Evolutionary conservation across 352 stramenopile species (phyloP).

Genomic region (Phytophthora tubulina): DNA sequence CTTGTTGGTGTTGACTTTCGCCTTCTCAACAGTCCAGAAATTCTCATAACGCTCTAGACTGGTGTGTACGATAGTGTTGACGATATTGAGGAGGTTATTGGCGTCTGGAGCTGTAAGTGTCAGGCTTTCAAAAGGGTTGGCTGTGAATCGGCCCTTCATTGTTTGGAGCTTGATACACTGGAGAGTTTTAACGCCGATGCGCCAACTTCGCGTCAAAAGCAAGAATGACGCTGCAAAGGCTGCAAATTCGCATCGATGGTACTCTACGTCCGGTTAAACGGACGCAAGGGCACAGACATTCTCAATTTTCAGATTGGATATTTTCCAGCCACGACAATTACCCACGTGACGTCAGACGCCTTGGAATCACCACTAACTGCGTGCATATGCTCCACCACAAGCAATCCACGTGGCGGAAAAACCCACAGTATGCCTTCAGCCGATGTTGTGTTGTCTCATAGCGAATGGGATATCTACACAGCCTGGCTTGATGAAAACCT

Average conservation of each 20-base stretch:
- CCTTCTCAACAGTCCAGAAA: slow-evolving; percentile 43
- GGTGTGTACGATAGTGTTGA: slow-evolving; percentile 34
- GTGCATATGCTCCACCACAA: slow-evolving; percentile 20
- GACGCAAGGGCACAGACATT: slow-evolving; percentile 23
- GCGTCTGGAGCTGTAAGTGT: slow-evolving; percentile 22
- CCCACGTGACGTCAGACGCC: slow-evolving; percentile 11
- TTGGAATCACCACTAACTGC: slow-evolving; percentile 15
- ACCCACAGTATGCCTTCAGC: background rate
- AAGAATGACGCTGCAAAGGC: slow-evolving; percentile 11
- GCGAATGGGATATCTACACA: too few relatives aligned
- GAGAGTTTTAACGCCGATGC: background rate
- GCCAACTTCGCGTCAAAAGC: slow-evolving; percentile 7
- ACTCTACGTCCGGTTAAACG: background rate
- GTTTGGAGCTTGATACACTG: slow-evolving; percentile 1
- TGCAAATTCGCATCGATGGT: background rate
- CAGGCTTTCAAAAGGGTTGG: slow-evolving; percentile 33
- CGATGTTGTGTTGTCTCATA: slow-evolving; percentile 11
- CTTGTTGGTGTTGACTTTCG: slow-evolving; percentile 35
- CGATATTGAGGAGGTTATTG: slow-evolving; percentile 29
- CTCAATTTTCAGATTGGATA: slow-evolving; percentile 17
- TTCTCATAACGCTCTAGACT: slow-evolving; percentile 33
- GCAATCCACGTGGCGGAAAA: slow-evolving; percentile 2
- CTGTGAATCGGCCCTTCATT: slow-evolving; percentile 31
- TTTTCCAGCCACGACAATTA: slow-evolving; percentile 14
- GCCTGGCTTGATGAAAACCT: too few relatives aligned